Evolutionary conservation across 768 basidiomycete species (phyloP), one percentile per base, ranked within the genome.

Genomic region (Serendipita indica): DNA sequence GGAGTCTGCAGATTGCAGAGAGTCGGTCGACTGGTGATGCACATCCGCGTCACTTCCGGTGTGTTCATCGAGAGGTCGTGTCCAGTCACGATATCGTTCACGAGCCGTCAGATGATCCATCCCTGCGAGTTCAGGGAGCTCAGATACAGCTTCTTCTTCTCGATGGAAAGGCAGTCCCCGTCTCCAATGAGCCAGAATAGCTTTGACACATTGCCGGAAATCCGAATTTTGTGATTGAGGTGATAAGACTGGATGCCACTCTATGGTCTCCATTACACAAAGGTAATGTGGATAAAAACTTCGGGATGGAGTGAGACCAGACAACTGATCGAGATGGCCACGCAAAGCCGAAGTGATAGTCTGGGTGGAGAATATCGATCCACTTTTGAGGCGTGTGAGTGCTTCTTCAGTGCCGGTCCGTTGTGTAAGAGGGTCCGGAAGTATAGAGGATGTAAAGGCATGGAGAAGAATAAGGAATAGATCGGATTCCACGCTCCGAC

Each of bases 381-480:
- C 71, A 0, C 74, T 74, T 10, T 60, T 60, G 22, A 79, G 65
- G 43, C 72, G 64, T 46, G 66, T 62, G n/a, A 78, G 63, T 0
- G 77, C 76, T 46, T 77, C 70, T 35, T 74, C 71, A 1, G 72
- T 71, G 2, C 78, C 78, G 0, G 73, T 74, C 5, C 72, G 72
- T 16, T 63, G 62, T 0, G 73, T 75, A 16, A 79, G 66, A 3
- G 75, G 73, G 64, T 79, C 78, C 10, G 69, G 67, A 13, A 74
- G 64, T 41, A 70, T 70, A 41, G 72, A 70, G 18, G 73, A 72
- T 1, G 72, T 77, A 2, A 76, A 59, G 16, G 75, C 73, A 45
- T 79, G 78, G 16, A 79, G 67, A 52, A 75, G 74, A 1, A 71
- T 66, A 45, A 67, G 68, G 58, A 69, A 75, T 6, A 77, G 65